Base-by-base conservation (phyloP, 2,329 filamentous ascomycete genomes). In the Emericellopsis cladophorae region DNA sequence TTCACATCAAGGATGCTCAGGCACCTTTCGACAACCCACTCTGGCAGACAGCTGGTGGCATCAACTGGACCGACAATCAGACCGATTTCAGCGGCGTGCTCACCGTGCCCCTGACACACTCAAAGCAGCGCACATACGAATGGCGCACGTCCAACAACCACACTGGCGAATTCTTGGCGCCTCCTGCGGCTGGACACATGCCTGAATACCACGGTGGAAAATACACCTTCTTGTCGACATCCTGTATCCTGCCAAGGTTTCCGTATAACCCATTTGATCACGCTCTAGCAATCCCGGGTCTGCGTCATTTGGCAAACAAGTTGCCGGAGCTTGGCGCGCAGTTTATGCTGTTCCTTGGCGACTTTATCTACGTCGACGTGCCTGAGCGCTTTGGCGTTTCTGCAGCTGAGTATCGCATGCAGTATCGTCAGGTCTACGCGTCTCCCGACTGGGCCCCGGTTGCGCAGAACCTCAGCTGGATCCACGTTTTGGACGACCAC, bases 401-500 rank as follows among this genome's bases (percentile, higher is more conserved):
- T 0, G 65, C 71, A 1, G 79, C 85, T 41, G 79, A 88, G 52
- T 98, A 95, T 58, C 77, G 89, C 39, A 78, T 86, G 54, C 88
- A 95, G 55, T 98, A 98, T 55, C 81, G 90, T 16, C 87, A 93
- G 51, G 81, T 95, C n/a, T 98, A 98, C 54, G 83, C 86, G 0
- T 95, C 89, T 3, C 90, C 90, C 0, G 90, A 95, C 48, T 98
- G 92, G 92, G 68, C 75, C 1, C 66, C 77, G 1, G 79, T 84
- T 10, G 78, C 78, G 1, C 71, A 82, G 49, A 80, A 87, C 42
- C 67, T 96, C n/a, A 93, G 89, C 51, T 98, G 92, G 92, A 86
- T 96, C 36, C 92, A 98, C 54, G 89, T 94, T 2, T 74, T 95
- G 7, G 92, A 98, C 54, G 92, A 98, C 56, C 92, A 98, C 53